phyloP scores from a whole-genome alignment of 2,329 filamentous ascomycete genomes.

The Stemphylium vesicarium region DNA sequence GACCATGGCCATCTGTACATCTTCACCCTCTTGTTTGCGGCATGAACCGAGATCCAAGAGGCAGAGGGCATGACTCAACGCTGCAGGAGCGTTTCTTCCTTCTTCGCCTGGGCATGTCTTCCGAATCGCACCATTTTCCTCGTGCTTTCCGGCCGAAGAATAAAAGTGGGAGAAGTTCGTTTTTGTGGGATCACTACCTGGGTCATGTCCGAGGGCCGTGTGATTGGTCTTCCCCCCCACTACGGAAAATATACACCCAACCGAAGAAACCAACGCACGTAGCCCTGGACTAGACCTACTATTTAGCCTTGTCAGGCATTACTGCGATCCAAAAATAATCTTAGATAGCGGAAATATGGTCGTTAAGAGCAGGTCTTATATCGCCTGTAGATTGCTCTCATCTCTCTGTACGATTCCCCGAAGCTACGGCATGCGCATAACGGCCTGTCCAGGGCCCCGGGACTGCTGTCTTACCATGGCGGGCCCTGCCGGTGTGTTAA shows the following conservation, averaged over 20 bases:
- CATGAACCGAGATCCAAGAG: conserved; percentile 28
- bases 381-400: conserved; percentile 41
- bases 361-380: conserved; percentile 46
- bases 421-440: conserved; percentile 29
- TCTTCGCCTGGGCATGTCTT: conserved; percentile 16
- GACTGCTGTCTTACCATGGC: conserved; percentile 22
- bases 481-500: conserved; percentile 28
- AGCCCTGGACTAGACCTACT: conserved; percentile 27
- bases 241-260: conserved; percentile 36
- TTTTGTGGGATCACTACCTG: neutral
- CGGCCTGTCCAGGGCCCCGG: conserved; percentile 29
- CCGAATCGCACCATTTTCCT: conserved; percentile 4
- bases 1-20: conserved; percentile 5
- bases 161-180: conserved; percentile 5
- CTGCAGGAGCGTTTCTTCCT: conserved; percentile 37
- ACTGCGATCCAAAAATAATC: conserved; percentile 39
- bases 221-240: conserved; percentile 14
- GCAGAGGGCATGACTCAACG: conserved; percentile 28
- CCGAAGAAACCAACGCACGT: conserved; percentile 23
- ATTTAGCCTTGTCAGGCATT: conserved; percentile 37
- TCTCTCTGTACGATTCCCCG: conserved; percentile 39
- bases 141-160: conserved; percentile 13
- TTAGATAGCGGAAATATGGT: conserved; percentile 41
- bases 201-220: neutral
- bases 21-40: conserved; percentile 20